Evolutionary conservation across 139 green algal species (phyloP), one percentile per base, ranked within the genome.

Genomic region (Bryopsis sp.): DNA sequence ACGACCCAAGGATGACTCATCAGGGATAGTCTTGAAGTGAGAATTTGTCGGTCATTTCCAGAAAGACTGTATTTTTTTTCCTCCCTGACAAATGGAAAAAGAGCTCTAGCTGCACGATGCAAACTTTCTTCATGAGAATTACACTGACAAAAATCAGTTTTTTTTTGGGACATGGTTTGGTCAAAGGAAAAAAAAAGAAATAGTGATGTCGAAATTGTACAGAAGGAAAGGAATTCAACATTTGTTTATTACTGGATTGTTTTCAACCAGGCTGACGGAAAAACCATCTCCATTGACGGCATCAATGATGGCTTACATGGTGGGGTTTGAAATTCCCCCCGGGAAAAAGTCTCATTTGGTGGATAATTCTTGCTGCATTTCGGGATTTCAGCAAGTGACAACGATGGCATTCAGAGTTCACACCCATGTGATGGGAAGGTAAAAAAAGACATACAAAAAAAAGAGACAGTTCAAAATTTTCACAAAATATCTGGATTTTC

Each of bases 351-450:
- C 57, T 31, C 60, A 81, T 65, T 73, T 81, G 2, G 76, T 93
- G 15, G n/a, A 69, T 29, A 92, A 92, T 74, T 37, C 38, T 34
- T 95, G 86, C 86, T 95, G 86, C 81, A 93, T 90, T 71, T 47
- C 48, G 0, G 79, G 74, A 22, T 83, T 91, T 57, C 78, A 93
- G 72, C 76, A 82, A 4, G 58, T 92, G 19, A 79, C 73, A 33
- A 86, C 79, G 36, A 92, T 96, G 74, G 89, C 84, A 0, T 83
- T 88, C 48, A 71, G 90, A 3, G 89, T 95, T 68, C 90, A 96
- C 76, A 92, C 90, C 0, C 90, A 96, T 71, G 69, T 68, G 7
- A 70, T 95, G 39, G 90, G 90, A 35, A 69, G 76, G 43, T 72
- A 35, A 0, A n/a, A n/a, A n/a, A n/a, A n/a, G n/a, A n/a, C n/a